Evolutionary conservation across 805 yeast genomes (phyloP).

Genomic region (Sporopachydermia lactativora): DNA sequence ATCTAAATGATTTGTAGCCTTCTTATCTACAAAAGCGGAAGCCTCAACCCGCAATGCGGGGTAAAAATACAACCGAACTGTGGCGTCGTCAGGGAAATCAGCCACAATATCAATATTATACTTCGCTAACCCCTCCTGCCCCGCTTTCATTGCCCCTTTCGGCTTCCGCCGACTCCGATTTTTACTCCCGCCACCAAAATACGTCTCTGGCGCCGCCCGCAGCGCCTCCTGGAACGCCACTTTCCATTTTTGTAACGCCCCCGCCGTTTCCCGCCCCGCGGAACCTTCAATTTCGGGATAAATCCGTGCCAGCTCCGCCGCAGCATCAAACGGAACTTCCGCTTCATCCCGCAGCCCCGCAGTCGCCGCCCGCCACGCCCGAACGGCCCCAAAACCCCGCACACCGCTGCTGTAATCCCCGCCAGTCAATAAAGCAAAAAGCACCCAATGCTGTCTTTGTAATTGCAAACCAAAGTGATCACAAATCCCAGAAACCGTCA

Average conservation of each 20-base stretch:
- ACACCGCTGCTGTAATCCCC: slow-evolving; percentile 17
- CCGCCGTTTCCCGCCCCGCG: neutral
- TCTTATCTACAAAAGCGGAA: neutral
- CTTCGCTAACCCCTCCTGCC: too few species aligned
- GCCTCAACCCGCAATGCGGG: neutral
- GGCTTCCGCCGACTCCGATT: neutral
- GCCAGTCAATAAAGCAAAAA: slow-evolving; percentile 16
- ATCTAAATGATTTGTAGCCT: neutral
- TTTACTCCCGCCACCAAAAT: neutral
- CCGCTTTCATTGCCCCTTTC: neutral
- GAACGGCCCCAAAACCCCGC: slow-evolving; percentile 10
- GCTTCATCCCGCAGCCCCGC: neutral
- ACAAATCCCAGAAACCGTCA: neutral
- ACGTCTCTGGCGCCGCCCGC: neutral
- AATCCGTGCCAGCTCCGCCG: neutral
- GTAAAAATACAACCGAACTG: neutral
- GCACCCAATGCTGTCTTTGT: slow-evolving; percentile 8
- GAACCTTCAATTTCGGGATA: too few species aligned
- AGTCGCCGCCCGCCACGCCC: neutral
- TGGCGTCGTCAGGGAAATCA: neutral
- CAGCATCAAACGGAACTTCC: neutral
- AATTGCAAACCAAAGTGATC: slow-evolving; percentile 1
- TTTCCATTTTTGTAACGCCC: neutral
- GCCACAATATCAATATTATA: neutral
- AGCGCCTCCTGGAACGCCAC: neutral